Evolutionary conservation across 257 asterid genomes (phyloP).

Genomic region (Sherardia arvensis): DNA sequence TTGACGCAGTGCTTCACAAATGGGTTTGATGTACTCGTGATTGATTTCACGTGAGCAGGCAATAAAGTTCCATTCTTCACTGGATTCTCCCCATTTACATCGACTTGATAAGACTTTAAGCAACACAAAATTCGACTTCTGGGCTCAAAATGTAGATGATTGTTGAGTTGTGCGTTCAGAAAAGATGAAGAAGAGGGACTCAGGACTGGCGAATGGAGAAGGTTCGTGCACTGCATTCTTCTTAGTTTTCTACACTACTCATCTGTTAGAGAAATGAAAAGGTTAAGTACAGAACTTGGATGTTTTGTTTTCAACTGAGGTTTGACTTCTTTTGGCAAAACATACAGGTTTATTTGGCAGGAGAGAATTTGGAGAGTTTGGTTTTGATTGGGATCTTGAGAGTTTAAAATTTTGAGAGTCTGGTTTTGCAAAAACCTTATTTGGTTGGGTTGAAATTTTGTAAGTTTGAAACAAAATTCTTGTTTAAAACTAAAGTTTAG

Average conservation of each 20-base stretch:
- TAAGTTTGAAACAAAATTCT: no score
- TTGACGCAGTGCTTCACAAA: conserved; percentile 88
- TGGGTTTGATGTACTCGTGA: conserved; percentile 82
- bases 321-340: no score
- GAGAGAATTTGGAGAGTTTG: no score
- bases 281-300: no score
- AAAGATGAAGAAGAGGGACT: neutral
- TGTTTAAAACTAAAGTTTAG: no score
- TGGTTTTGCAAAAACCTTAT: no score
- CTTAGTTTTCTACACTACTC: neutral
- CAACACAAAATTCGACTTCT: conserved; percentile 11
- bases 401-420: no score
- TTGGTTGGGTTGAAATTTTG: no score
- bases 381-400: no score
- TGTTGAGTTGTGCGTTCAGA: conserved; percentile 6
- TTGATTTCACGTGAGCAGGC: conserved; percentile 44
- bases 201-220: conserved; percentile 15
- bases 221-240: conserved; percentile 37
- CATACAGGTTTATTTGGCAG: no score
- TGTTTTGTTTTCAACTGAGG: no score
- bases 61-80: conserved; percentile 23
- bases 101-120: conserved; percentile 11
- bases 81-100: conserved; percentile 20
- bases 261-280: neutral
- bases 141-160: conserved; percentile 15